Conservation (phyloP, 306 rosid species). For the Sicyos baderoa region DNA sequence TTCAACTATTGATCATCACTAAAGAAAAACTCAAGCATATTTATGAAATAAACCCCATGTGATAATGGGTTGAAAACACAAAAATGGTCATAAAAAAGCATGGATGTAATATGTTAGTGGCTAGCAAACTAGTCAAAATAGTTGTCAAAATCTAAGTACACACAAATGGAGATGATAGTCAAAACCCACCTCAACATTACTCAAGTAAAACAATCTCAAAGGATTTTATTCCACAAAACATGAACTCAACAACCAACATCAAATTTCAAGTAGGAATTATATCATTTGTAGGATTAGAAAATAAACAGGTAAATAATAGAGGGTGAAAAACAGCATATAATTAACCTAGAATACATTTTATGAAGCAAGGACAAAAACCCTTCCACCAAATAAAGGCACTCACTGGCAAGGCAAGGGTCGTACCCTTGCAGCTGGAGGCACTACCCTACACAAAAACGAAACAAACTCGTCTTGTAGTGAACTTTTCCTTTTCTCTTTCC, state of each 20-base stretch:
- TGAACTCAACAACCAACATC: neutral
- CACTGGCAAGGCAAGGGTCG: constrained; percentile 31
- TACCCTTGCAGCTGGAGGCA: constrained; percentile 52
- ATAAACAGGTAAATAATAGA: neutral
- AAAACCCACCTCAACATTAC: constrained; percentile 13
- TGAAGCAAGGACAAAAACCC: constrained; percentile 36
- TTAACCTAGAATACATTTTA: constrained; percentile 30
- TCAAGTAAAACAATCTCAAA: neutral
- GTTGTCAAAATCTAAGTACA: constrained; percentile 7
- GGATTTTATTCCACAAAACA: neutral
- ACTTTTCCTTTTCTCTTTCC: neutral
- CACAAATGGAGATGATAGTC: neutral
- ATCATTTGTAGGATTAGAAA: neutral
- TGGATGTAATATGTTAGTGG: neutral
- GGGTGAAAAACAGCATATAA: constrained; percentile 39
- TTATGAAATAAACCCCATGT: constrained; percentile 30
- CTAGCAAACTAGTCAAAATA: neutral
- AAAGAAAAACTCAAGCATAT: neutral
- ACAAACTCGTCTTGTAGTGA: constrained; percentile 5
- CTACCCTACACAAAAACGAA: constrained; percentile 21
- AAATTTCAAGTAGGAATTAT: neutral
- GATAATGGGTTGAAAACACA: constrained; percentile 16
- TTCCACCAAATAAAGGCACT: constrained; percentile 51
- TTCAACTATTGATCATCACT: neutral
- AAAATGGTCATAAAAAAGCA: constrained; percentile 1